phyloP scores from a whole-genome alignment of 169 alveolate genomes.

The Plasmodium reichenowi region DNA sequence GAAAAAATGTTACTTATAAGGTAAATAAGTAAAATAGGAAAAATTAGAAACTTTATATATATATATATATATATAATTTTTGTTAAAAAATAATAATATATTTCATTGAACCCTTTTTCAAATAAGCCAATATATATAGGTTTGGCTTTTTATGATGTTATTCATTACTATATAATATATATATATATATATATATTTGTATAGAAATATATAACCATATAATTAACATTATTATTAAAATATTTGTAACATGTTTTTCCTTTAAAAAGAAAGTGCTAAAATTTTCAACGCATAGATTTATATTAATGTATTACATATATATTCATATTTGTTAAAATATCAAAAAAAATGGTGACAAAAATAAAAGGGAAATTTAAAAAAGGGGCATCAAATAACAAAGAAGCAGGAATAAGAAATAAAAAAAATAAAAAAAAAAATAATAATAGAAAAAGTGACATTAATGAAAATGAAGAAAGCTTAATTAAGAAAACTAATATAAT shows the following conservation, averaged over 20 bases:
- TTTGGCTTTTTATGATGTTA: too few relatives aligned
- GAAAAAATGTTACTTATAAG: too few relatives aligned
- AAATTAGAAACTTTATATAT: too few relatives aligned
- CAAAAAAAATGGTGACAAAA: slow-evolving; percentile 16
- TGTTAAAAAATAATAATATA: too few relatives aligned
- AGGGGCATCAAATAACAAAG: neutral
- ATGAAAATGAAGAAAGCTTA: slow-evolving; percentile 36
- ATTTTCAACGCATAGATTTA: neutral
- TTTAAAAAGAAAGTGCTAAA: too few relatives aligned
- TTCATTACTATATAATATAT: neutral
- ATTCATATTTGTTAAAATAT: neutral
- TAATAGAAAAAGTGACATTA: neutral
- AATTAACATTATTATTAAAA: neutral
- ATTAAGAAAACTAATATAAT: slow-evolving; percentile 60
- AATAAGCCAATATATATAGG: too few relatives aligned
- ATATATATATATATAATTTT: too few relatives aligned
- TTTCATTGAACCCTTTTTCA: too few relatives aligned
- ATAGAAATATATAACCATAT: neutral
- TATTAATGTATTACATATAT: neutral
- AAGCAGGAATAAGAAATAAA: neutral
- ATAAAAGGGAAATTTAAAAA: neutral
- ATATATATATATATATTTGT: neutral
- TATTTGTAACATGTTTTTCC: too few relatives aligned
- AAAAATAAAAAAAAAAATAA: slow-evolving; percentile 1
- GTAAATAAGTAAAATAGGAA: too few relatives aligned